Percentiles rank a stretch among this genome's conserved stretches.
These are phyloP conservation scores for Inga oerstediana DNA, from an alignment of 306 rosid genomes.

Conservation along the genomic window DNA sequence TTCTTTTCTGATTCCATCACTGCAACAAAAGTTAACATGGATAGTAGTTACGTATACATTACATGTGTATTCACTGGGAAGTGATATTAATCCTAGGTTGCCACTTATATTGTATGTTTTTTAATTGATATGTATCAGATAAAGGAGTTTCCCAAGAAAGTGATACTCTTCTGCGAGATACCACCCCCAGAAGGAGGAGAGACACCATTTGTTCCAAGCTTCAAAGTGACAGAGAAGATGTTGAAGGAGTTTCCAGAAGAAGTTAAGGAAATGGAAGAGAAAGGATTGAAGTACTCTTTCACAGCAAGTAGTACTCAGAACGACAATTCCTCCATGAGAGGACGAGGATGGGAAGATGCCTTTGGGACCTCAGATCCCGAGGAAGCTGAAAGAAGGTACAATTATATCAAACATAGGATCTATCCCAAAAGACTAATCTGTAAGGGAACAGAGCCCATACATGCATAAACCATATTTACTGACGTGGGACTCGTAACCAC, in stretches of 20 bases:
- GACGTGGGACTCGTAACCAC: too few species aligned
- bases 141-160: slow-evolving; percentile 64
- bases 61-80: background rate
- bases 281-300: slow-evolving; percentile 72
- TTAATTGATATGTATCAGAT: slow-evolving; percentile 37
- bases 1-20: too few species aligned
- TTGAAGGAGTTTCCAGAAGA: slow-evolving; percentile 72
- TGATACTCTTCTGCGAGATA: slow-evolving; percentile 73
- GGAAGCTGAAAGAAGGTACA: slow-evolving; percentile 71
- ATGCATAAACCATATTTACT: too few species aligned
- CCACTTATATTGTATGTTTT: background rate
- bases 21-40: too few species aligned
- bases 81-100: background rate
- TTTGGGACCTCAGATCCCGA: slow-evolving; percentile 64
- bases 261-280: slow-evolving; percentile 62
- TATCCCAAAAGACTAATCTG: too few species aligned
- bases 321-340: slow-evolving; percentile 70
- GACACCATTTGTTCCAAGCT: slow-evolving; percentile 90
- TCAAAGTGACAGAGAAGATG: slow-evolving; percentile 70
- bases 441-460: too few species aligned
- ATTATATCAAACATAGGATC: background rate
- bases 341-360: slow-evolving; percentile 87
- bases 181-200: slow-evolving; percentile 91
- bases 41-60: too few species aligned
- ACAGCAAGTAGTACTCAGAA: slow-evolving; percentile 58